Evolutionary conservation across 208 protist genomes (phyloP), one percentile per base, ranked within the genome.

Genomic region (Crithidia mellificae): DNA sequence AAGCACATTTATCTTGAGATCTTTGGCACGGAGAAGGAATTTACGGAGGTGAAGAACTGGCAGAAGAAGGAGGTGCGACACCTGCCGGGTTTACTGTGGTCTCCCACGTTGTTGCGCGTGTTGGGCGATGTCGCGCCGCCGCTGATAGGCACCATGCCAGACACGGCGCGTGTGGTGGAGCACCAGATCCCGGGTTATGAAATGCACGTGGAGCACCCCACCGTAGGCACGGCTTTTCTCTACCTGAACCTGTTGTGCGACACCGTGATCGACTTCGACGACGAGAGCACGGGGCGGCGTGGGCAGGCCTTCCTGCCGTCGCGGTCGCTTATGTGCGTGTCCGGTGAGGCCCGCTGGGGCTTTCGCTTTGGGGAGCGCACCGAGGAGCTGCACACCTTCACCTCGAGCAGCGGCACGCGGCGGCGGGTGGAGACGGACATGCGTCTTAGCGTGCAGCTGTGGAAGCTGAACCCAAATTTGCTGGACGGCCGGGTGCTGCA

Each of bases 131-230:
- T 89, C 4, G 79, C 71, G 0, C 74, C 69, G 19, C 30, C 63
- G 25, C 25, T 88, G n/a, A 57, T 87, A 0, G 78, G 80, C 39
- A 25, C 36, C 0, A 62, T 88, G 53, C 85, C 85, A 0, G 88
- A 96, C 76, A 92, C 82, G 2, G 91, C 81, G n/a, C 85, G 91
- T 11, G 84, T 96, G 2, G 86, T 96, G 2, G 91, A 96, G 69
- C 88, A 96, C 63, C 75, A 84, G 34, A 50, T 92, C 20, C 83
- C 91, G 0, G 91, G 91, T 14, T 96, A 96, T 29, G 91, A 96
- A 56, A 84, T 92, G 78, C 91, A 96, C 57, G 72, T 83, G 6
- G 87, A 96, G 73, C 88, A 92, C 67, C 91, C 91, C 12, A 94
- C 85, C 15, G 84, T 92, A 15, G 91, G 91, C 47, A 78, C 75